A percentile compares a stretch with the other conserved stretches of the same genome.
These are phyloP conservation scores for Coprinopsis sp. DNA, from an alignment of 768 basidiomycete species.

Conservation along the genomic window DNA sequence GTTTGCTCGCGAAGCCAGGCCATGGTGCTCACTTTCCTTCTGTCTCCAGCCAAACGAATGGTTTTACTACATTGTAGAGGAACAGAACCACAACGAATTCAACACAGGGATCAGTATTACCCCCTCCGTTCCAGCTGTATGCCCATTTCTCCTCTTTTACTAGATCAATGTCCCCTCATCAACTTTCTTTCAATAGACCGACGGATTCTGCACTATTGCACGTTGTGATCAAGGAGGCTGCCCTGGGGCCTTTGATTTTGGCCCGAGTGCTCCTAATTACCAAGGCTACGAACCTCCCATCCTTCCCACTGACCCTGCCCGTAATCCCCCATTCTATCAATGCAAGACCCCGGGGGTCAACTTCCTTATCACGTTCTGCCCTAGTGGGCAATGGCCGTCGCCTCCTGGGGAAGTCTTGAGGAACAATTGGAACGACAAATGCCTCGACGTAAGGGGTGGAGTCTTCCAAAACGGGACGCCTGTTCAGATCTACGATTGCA, in stretches of 20 bases:
- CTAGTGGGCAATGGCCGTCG: too few relatives aligned
- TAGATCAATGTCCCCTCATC: slow-evolving; percentile 3
- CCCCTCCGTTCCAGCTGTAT: slow-evolving; percentile 19
- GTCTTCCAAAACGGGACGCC: too few relatives aligned
- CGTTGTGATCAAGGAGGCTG: slow-evolving; percentile 21
- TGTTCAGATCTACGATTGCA: too few relatives aligned
- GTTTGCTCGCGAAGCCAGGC: too few relatives aligned
- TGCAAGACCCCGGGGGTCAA: slow-evolving; percentile 16
- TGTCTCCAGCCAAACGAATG: background rate
- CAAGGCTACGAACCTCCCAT: too few relatives aligned
- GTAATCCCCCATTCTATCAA: slow-evolving; percentile 17
- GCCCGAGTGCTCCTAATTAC: too few relatives aligned
- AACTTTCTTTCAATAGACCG: slow-evolving; percentile 6
- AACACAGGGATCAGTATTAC: slow-evolving; percentile 30
- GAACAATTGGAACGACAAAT: too few relatives aligned
- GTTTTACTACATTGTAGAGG: slow-evolving; percentile 29
- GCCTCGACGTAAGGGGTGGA: too few relatives aligned
- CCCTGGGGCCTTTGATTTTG: slow-evolving; percentile 17
- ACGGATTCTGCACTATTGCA: slow-evolving; percentile 21
- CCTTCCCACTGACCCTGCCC: slow-evolving; percentile 14
- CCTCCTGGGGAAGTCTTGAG: too few relatives aligned
- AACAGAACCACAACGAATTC: slow-evolving; percentile 19
- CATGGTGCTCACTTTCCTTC: too few relatives aligned
- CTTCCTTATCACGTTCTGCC: slow-evolving; percentile 21
- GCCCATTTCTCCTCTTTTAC: background rate